These are phyloP conservation scores for Cryphonectria nitschkei DNA, from an alignment of 2,329 filamentous ascomycete genomes.

Conservation along the genomic window DNA sequence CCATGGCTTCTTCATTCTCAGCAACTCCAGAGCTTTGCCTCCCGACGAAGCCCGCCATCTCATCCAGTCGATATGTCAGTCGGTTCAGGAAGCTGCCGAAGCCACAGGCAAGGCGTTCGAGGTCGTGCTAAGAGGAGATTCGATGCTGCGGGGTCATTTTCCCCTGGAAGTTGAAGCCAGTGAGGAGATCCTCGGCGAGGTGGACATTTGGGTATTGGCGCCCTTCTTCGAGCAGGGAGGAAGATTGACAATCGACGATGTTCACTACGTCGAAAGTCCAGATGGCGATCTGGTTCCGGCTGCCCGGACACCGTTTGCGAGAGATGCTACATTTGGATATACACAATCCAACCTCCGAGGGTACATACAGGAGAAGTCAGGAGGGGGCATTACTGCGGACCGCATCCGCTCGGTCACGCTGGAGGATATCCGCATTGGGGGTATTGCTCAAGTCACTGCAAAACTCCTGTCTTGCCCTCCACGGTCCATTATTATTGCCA, in stretches of 20 bases:
- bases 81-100: slow-evolving; percentile 49
- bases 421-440: not conserved
- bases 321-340: slow-evolving; percentile 62
- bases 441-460: not conserved
- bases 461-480: slow-evolving; percentile 40
- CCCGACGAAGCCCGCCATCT: slow-evolving; percentile 50
- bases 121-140: slow-evolving; percentile 60
- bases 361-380: slow-evolving; percentile 59
- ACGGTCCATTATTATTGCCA: slow-evolving; percentile 50
- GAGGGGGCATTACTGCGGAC: slow-evolving; percentile 42
- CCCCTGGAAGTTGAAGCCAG: slow-evolving; percentile 53
- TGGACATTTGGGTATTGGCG: slow-evolving; percentile 52
- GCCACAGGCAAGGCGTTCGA: slow-evolving; percentile 49
- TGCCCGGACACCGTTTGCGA: slow-evolving; percentile 57
- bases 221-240: slow-evolving; percentile 65
- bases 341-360: slow-evolving; percentile 55
- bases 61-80: slow-evolving; percentile 36
- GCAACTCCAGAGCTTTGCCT: slow-evolving; percentile 60
- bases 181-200: not conserved
- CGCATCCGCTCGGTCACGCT: not conserved
- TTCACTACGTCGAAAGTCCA: slow-evolving; percentile 57
- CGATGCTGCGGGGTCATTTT: slow-evolving; percentile 60
- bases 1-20: slow-evolving; percentile 62
- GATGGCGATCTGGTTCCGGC: slow-evolving; percentile 55
- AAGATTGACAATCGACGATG: slow-evolving; percentile 58